Percentiles rank a stretch among this genome's conserved stretches.
Conservation (phyloP, 352 stramenopile genomes). For the Phytopythium sindhum region DNA sequence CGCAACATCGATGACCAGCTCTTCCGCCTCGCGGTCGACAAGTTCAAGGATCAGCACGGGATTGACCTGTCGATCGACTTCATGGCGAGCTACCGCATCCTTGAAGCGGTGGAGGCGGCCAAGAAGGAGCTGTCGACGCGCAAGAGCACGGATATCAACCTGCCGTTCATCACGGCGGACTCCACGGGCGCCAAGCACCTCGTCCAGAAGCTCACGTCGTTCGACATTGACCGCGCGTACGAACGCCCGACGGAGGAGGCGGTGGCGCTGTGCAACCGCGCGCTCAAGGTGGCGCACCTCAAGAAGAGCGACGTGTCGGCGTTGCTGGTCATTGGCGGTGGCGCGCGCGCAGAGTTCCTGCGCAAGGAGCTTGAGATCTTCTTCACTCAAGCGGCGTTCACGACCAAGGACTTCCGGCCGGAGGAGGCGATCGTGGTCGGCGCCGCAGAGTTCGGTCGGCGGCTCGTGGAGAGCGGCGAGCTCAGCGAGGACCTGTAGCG, state of each 20-base stretch:
- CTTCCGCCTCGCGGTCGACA: conserved; percentile 43
- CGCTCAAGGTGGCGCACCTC: conserved; percentile 29
- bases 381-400: conserved; percentile 46
- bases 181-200: conserved; percentile 65
- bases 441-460: conserved; percentile 51
- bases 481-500: background rate
- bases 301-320: conserved; percentile 36
- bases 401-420: conserved; percentile 42
- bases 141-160: conserved; percentile 56
- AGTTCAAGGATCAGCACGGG: conserved; percentile 47
- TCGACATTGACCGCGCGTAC: conserved; percentile 44
- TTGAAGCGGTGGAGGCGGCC: conserved; percentile 62
- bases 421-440: conserved; percentile 63
- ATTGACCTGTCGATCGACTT: conserved; percentile 74
- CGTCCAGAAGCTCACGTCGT: conserved; percentile 55
- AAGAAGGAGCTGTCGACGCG: conserved; percentile 68
- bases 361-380: conserved; percentile 42
- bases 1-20: conserved; percentile 43
- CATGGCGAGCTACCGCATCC: conserved; percentile 64
- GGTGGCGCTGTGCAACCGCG: conserved; percentile 28
- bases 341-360: conserved; percentile 49
- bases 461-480: conserved; percentile 23
- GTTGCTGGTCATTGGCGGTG: conserved; percentile 59
- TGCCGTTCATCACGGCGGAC: conserved; percentile 78
- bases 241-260: conserved; percentile 33